phyloP scores from a whole-genome alignment of 805 yeast species.

The Priceomyces melissophilus region DNA sequence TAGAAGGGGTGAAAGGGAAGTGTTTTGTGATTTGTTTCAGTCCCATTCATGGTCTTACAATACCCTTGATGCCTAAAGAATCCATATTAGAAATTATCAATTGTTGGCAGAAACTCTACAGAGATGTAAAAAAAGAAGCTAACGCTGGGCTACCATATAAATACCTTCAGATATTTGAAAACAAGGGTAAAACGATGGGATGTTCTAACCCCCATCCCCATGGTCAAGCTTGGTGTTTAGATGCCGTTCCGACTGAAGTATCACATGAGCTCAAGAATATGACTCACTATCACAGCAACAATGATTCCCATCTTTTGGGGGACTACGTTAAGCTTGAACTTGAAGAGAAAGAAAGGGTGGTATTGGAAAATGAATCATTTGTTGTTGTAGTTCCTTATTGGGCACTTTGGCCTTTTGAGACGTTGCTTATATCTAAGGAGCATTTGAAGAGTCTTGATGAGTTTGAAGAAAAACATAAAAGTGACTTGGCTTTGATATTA shows the following conservation, averaged over 20 bases:
- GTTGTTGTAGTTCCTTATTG: slow-evolving; percentile 73
- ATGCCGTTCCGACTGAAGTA: slow-evolving; percentile 64
- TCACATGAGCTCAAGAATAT: slow-evolving; percentile 52
- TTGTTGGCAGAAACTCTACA: slow-evolving; percentile 58
- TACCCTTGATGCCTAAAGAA: slow-evolving; percentile 53
- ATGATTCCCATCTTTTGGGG: slow-evolving; percentile 50
- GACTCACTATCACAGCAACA: slow-evolving; percentile 40
- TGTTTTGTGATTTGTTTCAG: slow-evolving; percentile 71
- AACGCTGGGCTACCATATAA: slow-evolving; percentile 44
- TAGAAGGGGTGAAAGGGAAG: slow-evolving; percentile 60
- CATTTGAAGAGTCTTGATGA: slow-evolving; percentile 50
- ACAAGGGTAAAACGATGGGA: slow-evolving; percentile 78
- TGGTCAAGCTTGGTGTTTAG: slow-evolving; percentile 78
- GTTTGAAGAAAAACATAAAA: slow-evolving; percentile 43
- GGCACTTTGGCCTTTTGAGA: slow-evolving; percentile 84
- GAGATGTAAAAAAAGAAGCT: slow-evolving; percentile 36
- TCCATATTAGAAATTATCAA: slow-evolving; percentile 49
- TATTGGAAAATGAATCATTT: slow-evolving; percentile 59
- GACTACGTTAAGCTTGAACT: slow-evolving; percentile 62
- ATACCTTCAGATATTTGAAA: slow-evolving; percentile 72
- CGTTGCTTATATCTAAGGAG: slow-evolving; percentile 56
- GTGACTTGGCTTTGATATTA: slow-evolving; percentile 55
- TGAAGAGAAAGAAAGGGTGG: slow-evolving; percentile 48
- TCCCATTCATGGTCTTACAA: slow-evolving; percentile 64
- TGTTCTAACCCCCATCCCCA: slow-evolving; percentile 82